Percentiles rank a stretch among this genome's conserved stretches.
Evolutionary conservation across 257 asterid species (phyloP).

Genomic region (Solanum peruvianum): DNA sequence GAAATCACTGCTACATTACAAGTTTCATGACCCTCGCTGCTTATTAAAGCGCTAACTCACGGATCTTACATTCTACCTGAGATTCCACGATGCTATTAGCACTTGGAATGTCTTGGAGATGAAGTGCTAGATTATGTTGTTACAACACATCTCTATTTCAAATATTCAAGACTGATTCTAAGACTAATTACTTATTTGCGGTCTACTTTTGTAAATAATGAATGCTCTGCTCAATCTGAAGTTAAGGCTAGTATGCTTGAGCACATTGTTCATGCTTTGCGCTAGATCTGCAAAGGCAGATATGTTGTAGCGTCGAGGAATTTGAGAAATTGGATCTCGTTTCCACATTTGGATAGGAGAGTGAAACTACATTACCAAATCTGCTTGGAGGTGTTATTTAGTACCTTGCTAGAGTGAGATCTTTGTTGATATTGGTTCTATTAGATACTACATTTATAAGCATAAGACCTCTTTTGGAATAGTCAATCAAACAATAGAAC

Average conservation of each 20-base stretch:
- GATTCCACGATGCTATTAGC: too few species aligned
- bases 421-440: background rate
- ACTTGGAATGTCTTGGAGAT: too few species aligned
- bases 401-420: background rate
- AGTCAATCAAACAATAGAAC: background rate
- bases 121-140: background rate
- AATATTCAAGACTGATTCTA: background rate
- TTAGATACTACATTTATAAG: background rate
- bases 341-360: background rate
- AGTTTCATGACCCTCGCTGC: background rate
- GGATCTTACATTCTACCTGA: too few species aligned
- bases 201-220: background rate
- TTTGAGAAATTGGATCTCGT: background rate
- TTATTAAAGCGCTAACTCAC: too few species aligned
- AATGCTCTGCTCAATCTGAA: background rate
- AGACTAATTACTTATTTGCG: background rate
- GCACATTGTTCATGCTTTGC: background rate
- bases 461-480: background rate
- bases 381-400: background rate
- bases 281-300: too few species aligned
- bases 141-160: background rate
- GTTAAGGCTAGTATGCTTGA: background rate
- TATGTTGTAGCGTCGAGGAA: background rate
- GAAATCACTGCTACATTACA: background rate
- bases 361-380: background rate